Base-by-base conservation (phyloP, 2,329 filamentous ascomycete genomes). In the Beauveria sp. region DNA sequence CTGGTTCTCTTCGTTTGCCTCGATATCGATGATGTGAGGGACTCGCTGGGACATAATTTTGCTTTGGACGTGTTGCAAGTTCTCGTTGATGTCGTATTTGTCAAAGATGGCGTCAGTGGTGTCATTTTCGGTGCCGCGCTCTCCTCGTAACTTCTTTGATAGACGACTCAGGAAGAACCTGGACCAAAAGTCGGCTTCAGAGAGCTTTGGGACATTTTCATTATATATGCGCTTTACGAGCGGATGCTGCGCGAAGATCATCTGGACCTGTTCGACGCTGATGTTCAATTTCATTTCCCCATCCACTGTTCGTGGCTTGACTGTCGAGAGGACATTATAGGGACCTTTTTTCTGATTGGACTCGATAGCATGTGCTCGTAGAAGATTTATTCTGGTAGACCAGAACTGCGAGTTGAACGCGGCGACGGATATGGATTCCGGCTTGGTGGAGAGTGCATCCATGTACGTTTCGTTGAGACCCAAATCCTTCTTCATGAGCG, bases 321-420 rank as follows among this genome's bases (percentile, higher is more conserved):
- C 87, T 20, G 90, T 89, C 0, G 95, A 93, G 20, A 99, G 80
- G 7, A 98, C 93, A 68, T 99, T 98, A 76, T 97, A 97, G 3
- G 91, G 87, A 6, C 93, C 95, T 66, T 90, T 88, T 67, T 87
- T 89, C 77, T 99, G 96, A 63, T 85, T 87, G 61, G 84, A 87
- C 74, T 98, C 92, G 51, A 96, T 95, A 1, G 92, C 93, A 76
- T 97, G 90, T 0, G 93, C 89, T 14, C 95, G 89, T 34, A 99
- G 81, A 38, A 97, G 79, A 72, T 91, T 91, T 52, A 93, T 84
- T 51, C 96, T 84, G 2, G 91, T 91, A 1, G 91, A 91, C 95
- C 95, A 99, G 76, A 99, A 99, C 72, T 97, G 93, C 1, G 86
- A 81, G 67, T 93, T 92, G 73, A 98, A 96, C 50, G 92, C 88